Base-by-base conservation (phyloP, 352 stramenopile genomes). In the Phytophthora idaei region DNA sequence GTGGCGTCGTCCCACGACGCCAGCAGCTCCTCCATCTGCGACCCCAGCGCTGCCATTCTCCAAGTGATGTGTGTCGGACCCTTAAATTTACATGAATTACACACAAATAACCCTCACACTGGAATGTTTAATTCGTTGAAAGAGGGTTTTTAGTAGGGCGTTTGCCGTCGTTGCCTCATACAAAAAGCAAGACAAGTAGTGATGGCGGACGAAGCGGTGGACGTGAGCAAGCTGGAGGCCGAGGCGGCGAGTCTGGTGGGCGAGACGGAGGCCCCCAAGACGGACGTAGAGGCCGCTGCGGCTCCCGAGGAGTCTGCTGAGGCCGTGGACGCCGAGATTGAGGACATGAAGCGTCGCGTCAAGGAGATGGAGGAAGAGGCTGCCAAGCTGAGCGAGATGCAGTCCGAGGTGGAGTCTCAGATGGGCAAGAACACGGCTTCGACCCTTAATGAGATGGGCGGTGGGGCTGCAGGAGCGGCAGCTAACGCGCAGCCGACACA, bases 281-380 rank as follows among this genome's bases (percentile, higher is more conserved):
- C 27, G 0, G 59, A 64, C 17, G 64, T 55, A 21, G 59, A 47
- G 52, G 32, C 27, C 21, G 5, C 28, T 21, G n/a, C 52, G 5
- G 32, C 66, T 2, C 7, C 64, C 0, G 67, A 74, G 49, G 73
- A 75, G 50, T 78, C 70, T 21, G 61, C 72, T 2, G 74, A 79
- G 50, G 67, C 64, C 2, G 79, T 82, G 15, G 81, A 93, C 53
- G 81, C 83, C 31, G 85, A 93, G 73, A 93, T 93, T 46, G 85
- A 93, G 48, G 85, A 93, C 74, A 93, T 93, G 85, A 93, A 93
- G 73, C 85, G 85, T 34, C 80, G 83, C 34, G 85, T 93, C 50
- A 80, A 80, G 45, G 85, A 93, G 67, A 93, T 93, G 85, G 85
- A 93, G 63, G 85, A 93, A 55, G 85, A 93, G 57, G 85, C 85